Evolutionary conservation across 2,329 filamentous ascomycete species (phyloP), one percentile per base, ranked within the genome.

Genomic region (Fusarium tupiense): DNA sequence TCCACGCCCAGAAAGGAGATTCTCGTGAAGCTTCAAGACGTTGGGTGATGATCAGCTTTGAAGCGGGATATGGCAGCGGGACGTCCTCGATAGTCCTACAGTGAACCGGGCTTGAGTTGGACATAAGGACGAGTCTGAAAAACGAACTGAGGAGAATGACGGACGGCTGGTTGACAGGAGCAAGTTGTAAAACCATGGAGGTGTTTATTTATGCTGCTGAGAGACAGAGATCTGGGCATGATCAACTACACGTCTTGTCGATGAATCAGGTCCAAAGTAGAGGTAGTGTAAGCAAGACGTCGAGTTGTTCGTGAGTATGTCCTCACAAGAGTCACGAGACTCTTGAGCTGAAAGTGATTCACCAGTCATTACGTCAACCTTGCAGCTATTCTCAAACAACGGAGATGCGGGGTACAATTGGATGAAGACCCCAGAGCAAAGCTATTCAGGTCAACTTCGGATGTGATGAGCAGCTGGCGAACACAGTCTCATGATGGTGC

Each of bases 11-110:
- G 66, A 76, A 82, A 1, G 77, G 80, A 7, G 78, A 75, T 31
- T 80, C 77, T 6, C 76, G 78, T 22, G 80, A 81, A 14, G 79
- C 68, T 58, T 82, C 75, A 50, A 85, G 74, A 61, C 84, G 80
- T 73, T 87, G 86, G 24, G 83, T 86, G 57, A 88, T 81, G 71
- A 85, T 72, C 35, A 87, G 81, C 67, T 85, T 86, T 6, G 82
- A 83, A 19, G 87, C 87, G 6, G 86, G 85, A 50, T 79, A 76
- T 6, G 87, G 87, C 24, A 88, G 80, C 46, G 80, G 74, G 46
- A 75, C 78, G 56, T 75, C 72, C 54, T 78, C 72, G n/a, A 80
- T 79, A 49, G 76, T 81, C 70, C 75, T 76, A 62, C 69, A 66
- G 20, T 35, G 61, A 35, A 76, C 37, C 41, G 67, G 70, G 31